phyloP scores from a whole-genome alignment of 176 grass and related monocot species.

The Ananas comosus region DNA sequence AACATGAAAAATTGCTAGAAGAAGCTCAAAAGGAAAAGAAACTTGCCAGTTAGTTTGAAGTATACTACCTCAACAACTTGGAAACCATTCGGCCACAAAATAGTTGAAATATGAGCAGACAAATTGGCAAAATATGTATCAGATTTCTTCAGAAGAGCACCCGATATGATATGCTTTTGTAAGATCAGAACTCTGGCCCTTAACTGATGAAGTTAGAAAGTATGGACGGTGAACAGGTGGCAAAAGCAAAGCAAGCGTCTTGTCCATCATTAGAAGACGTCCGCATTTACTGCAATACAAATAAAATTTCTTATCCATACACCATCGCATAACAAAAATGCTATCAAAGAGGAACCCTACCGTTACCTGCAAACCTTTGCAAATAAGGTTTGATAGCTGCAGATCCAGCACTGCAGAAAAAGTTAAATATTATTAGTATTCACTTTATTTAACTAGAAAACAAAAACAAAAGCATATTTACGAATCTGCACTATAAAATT shows the following conservation, averaged over 20 bases:
- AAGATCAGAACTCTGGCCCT: slow-evolving; percentile 44
- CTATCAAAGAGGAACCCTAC: slow-evolving; percentile 2
- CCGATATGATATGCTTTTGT: slow-evolving; percentile 77
- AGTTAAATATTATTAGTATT: slow-evolving; percentile 24
- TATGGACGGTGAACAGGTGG: slow-evolving; percentile 70
- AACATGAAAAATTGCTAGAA: neutral
- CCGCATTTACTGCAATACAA: slow-evolving; percentile 71
- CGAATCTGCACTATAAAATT: neutral
- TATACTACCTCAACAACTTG: neutral
- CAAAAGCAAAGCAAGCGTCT: slow-evolving; percentile 71
- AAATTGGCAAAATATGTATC: slow-evolving; percentile 11
- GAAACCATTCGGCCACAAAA: neutral
- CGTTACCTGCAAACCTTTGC: slow-evolving; percentile 76
- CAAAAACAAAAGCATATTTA: neutral
- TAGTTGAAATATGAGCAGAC: neutral
- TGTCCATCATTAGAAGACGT: slow-evolving; percentile 66
- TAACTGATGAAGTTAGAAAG: slow-evolving; percentile 29
- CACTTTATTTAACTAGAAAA: neutral
- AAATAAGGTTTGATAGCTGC: slow-evolving; percentile 67
- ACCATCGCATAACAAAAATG: slow-evolving; percentile 7
- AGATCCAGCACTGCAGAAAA: slow-evolving; percentile 69
- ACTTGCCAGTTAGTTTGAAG: neutral
- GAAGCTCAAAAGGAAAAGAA: neutral
- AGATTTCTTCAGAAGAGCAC: slow-evolving; percentile 59
- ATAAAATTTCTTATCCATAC: slow-evolving; percentile 9